Conservation (phyloP, 495 filamentous ascomycete genomes). For the Aspergillus leporis region DNA sequence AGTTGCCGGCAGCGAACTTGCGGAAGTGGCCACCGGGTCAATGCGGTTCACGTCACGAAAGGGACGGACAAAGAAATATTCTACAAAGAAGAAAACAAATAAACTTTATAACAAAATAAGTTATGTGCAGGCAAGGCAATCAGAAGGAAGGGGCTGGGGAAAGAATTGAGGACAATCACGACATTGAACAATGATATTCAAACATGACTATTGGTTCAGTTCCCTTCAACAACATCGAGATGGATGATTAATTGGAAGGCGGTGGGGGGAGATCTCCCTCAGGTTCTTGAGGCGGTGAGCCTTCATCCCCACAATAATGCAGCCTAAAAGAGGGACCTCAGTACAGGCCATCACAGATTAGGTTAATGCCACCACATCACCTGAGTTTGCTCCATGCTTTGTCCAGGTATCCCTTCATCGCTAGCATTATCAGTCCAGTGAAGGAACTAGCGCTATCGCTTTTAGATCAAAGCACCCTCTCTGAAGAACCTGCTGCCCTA, state of each 20-base stretch:
- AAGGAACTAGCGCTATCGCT: no score
- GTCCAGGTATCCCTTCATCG: no score
- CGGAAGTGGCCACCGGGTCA: not conserved
- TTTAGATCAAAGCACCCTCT: no score
- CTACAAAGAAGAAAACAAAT: conserved; percentile 17
- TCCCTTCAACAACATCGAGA: no score
- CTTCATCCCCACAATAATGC: no score
- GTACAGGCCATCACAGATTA: no score
- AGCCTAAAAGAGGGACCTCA: no score
- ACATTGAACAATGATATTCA: not conserved
- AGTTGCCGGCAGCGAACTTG: conserved; percentile 4
- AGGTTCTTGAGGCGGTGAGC: no score
- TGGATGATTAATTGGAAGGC: not conserved
- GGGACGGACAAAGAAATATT: conserved; percentile 57
- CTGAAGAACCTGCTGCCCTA: no score
- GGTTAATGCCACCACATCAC: no score
- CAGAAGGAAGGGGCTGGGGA: not conserved
- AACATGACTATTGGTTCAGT: not conserved
- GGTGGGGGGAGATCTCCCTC: not conserved
- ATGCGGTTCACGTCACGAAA: not conserved
- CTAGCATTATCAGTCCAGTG: no score
- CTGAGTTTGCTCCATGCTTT: no score
- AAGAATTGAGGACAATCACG: not conserved
- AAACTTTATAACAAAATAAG: not conserved
- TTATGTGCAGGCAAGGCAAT: not conserved